A percentile compares a stretch with the other conserved stretches of the same genome.
These are phyloP conservation scores for Curvularia sp. DNA, from an alignment of 2,329 filamentous ascomycete genomes.

Conservation along the genomic window DNA sequence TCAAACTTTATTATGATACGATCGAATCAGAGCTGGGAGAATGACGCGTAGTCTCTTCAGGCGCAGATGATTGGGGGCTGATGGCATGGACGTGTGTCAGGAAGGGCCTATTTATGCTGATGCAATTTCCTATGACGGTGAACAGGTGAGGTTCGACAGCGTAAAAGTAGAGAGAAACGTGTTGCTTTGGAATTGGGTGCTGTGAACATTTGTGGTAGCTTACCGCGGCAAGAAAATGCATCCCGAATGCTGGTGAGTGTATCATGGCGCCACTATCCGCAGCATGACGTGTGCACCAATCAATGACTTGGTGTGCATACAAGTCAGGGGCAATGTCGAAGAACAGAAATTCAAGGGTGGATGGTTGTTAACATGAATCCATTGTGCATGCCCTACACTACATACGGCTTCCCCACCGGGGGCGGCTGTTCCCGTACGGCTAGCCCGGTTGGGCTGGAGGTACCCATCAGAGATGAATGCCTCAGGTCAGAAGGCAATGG, in stretches of 20 bases:
- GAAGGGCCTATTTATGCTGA: not conserved
- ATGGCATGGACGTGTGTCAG: not conserved
- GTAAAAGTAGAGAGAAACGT: not conserved
- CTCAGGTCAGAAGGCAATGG: not conserved
- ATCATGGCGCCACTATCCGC: not conserved
- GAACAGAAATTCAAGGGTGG: not conserved
- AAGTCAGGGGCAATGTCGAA: not conserved
- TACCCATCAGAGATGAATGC: not conserved
- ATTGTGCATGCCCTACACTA: too few species aligned
- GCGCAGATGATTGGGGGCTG: not conserved
- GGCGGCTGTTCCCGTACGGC: constrained; percentile 34
- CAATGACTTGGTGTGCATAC: not conserved
- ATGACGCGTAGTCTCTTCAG: not conserved
- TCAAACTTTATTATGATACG: not conserved
- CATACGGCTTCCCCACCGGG: constrained; percentile 11
- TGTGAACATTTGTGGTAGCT: not conserved
- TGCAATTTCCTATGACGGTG: not conserved
- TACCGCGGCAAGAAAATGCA: not conserved
- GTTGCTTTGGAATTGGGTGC: not conserved
- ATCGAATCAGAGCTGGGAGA: not conserved
- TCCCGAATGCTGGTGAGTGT: not conserved
- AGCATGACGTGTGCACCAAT: not conserved
- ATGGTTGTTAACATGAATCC: not conserved
- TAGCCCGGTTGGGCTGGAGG: constrained; percentile 22
- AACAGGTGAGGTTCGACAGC: too few species aligned